Base-by-base conservation (phyloP, 2,329 filamentous ascomycete species). In the Talaromyces verruculosus region DNA sequence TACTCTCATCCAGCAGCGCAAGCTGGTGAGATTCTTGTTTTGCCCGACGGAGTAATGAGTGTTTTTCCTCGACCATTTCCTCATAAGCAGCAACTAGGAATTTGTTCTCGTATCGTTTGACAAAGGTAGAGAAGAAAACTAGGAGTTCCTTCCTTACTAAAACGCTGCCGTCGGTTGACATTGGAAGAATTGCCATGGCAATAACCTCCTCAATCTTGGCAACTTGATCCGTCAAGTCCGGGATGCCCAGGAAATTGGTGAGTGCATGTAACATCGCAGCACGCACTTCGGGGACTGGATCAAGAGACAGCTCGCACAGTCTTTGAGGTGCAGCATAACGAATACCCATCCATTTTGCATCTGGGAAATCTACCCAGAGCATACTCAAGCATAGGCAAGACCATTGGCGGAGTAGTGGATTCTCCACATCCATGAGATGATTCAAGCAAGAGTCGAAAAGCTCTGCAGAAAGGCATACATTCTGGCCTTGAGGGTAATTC, bases 311-410 rank as follows among this genome's bases (percentile, higher is more conserved):
- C 67, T 89, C 88, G 59, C 91, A 91, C 2, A 99, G 84, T 73
- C 92, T 90, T 61, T 89, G 84, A 64, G 93, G 93, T 1, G 93
- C 95, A 70, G 90, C 89, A 74, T 93, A 92, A 57, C 92, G 85
- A 67, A 98, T 96, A n/a, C 92, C 95, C 71, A 91, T 87, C 91
- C 94, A 98, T 76, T 98, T 98, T 0, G 93, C 94, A 74, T 97
- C 93, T 1, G 93, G 88, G 62, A 93, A 90, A 72, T 96, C 91
- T 69, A 90, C 86, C 93, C 94, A 98, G 25, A 99, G 84, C 81
- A 97, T 94, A 76, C 94, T 97, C 68, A 99, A 87, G 78, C 94
- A 98, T 8, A 99, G 84, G 75, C 93, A 97, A 19, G 93, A 93
- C 93, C 95, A 99, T 76, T 99, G 95, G 45, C 95, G 87, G 58